These are phyloP conservation scores for Agastache rugosa DNA, from an alignment of 257 asterid genomes.

Conservation along the genomic window DNA sequence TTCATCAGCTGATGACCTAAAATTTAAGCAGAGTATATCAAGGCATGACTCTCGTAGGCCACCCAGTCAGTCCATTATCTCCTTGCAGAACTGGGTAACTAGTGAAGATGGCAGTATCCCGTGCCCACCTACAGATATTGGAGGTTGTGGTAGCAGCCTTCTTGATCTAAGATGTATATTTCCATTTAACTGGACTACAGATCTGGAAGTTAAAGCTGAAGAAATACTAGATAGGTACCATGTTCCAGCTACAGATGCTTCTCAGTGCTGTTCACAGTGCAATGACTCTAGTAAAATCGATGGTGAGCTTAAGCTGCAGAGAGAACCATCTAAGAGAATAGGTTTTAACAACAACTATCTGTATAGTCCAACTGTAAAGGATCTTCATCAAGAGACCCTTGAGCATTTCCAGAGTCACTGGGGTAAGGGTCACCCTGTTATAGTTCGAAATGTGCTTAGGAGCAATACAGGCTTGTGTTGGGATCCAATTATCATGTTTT, in stretches of 20 bases:
- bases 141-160: conserved; percentile 78
- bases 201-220: conserved; percentile 76
- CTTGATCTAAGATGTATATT: conserved; percentile 74
- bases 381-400: conserved; percentile 67
- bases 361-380: conserved; percentile 66
- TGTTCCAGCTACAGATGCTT: conserved; percentile 49
- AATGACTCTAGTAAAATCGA: conserved; percentile 37
- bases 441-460: conserved; percentile 72
- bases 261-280: conserved; percentile 57
- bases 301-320: conserved; percentile 44
- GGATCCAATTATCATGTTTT: conserved; percentile 89
- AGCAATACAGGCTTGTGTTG: conserved; percentile 60
- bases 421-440: conserved; percentile 90
- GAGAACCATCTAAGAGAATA: conserved; percentile 48
- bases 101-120: conserved; percentile 64
- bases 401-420: conserved; percentile 93
- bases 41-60: conserved; percentile 46
- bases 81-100: conserved; percentile 52
- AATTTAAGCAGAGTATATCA: conserved; percentile 39
- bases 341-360: conserved; percentile 64
- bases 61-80: conserved; percentile 36
- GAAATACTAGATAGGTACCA: conserved; percentile 58
- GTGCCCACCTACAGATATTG: conserved; percentile 74
- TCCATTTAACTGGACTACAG: conserved; percentile 74
- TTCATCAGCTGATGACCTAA: conserved; percentile 49